phyloP scores from a whole-genome alignment of 192 early-diverging fungal genomes.

The Spizellomyces sp. region DNA sequence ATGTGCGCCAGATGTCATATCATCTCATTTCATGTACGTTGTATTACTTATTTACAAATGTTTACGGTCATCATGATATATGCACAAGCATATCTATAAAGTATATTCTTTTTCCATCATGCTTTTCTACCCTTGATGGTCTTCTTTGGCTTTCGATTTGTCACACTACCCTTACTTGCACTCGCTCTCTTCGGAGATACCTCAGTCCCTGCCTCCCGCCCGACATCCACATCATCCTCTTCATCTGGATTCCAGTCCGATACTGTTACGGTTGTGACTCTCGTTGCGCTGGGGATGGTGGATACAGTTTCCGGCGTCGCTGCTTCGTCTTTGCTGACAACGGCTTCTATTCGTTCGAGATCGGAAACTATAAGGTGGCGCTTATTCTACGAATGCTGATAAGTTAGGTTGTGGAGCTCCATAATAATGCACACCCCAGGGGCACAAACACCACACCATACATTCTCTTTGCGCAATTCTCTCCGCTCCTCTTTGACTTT shows the following conservation, averaged over 20 bases:
- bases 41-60: no score
- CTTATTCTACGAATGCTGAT: constrained; percentile 21
- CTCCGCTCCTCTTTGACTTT: constrained; percentile 31
- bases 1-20: no score
- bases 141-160: no score
- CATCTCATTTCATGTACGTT: no score
- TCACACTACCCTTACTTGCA: no score
- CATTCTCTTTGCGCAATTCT: constrained; percentile 43
- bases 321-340: not conserved
- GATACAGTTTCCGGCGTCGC: constrained; percentile 4
- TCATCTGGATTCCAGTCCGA: constrained; percentile 32
- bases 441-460: not conserved
- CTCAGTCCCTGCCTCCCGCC: no score
- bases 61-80: no score
- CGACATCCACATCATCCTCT: constrained; percentile 5
- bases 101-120: no score
- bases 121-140: no score
- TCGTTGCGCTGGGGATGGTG: constrained; percentile 6
- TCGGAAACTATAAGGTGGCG: constrained; percentile 22
- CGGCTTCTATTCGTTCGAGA: constrained; percentile 29
- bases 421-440: not conserved
- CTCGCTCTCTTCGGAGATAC: no score
- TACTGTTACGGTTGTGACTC: constrained; percentile 40
- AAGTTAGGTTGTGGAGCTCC: not conserved
- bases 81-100: no score